Evolutionary conservation across 169 alveolate genomes (phyloP).

Genomic region (Plasmodium falciparum): DNA sequence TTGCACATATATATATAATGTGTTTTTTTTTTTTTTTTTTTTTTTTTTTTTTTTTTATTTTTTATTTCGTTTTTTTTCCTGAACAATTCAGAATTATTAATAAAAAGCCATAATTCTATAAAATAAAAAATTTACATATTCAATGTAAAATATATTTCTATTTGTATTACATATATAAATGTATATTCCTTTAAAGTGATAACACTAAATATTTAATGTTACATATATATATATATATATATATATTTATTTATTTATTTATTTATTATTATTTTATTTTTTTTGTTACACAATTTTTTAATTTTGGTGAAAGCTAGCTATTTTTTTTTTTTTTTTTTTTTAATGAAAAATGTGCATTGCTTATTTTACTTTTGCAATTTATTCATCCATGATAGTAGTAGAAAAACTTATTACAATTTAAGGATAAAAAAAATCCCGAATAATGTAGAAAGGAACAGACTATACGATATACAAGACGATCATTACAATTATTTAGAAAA

Average conservation of each 20-base stretch:
- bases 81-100: neutral
- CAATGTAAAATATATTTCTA: too few species aligned
- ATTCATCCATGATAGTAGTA: neutral
- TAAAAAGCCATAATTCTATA: too few species aligned
- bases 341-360: constrained; percentile 51
- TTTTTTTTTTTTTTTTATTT: neutral
- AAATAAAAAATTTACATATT: too few species aligned
- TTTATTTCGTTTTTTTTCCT: neutral
- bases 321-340: constrained; percentile 2
- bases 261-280: too few species aligned
- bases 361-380: constrained; percentile 49
- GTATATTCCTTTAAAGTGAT: neutral
- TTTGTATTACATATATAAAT: too few species aligned
- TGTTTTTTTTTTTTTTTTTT: neutral
- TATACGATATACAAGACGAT: neutral
- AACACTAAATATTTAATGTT: neutral
- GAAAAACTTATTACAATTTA: constrained; percentile 33
- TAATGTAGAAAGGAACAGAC: neutral
- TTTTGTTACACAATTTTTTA: too few species aligned
- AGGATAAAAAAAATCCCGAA: constrained; percentile 16
- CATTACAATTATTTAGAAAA: constrained; percentile 35
- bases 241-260: too few species aligned
- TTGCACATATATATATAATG: too few species aligned
- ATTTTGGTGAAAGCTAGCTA: neutral
- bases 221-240: too few species aligned